Evolutionary conservation across 441 rosid species (phyloP).

Genomic region (Mallotus japonicus): DNA sequence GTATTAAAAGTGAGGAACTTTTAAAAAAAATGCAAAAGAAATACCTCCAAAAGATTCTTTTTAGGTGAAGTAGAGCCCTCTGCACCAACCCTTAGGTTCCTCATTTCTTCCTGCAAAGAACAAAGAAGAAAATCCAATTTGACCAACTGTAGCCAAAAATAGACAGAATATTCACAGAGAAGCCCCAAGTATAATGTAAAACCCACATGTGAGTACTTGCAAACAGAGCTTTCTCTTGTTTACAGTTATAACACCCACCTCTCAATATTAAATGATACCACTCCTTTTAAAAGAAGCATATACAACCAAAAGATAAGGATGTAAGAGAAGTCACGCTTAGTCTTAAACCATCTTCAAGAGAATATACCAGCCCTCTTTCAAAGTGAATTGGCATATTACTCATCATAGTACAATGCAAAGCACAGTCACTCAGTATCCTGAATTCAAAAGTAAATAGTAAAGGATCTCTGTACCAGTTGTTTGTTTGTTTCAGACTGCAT

Average conservation of each 20-base stretch:
- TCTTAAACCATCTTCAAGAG: background rate
- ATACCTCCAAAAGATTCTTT: constrained; percentile 58
- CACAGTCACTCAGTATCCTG: background rate
- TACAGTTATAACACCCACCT: background rate
- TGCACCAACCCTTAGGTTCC: constrained; percentile 31
- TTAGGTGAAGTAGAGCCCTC: constrained; percentile 25
- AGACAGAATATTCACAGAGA: constrained; percentile 4
- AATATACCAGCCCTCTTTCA: background rate
- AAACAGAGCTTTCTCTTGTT: background rate
- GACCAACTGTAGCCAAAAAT: background rate
- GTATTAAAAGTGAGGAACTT: background rate
- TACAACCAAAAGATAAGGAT: background rate
- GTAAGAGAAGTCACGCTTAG: background rate
- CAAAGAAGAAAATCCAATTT: background rate
- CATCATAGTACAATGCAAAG: background rate
- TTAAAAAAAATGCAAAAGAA: background rate
- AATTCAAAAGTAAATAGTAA: background rate
- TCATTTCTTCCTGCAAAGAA: constrained; percentile 48
- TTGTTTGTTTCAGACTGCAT: constrained; percentile 51
- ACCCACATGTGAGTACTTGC: background rate
- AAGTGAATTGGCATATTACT: background rate
- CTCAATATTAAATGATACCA: background rate
- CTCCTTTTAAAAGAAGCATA: background rate
- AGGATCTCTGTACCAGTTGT: constrained; percentile 35
- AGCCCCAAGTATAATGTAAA: constrained; percentile 4